Evolutionary conservation across 768 basidiomycete species (phyloP).

Genomic region (Suillus paluster): DNA sequence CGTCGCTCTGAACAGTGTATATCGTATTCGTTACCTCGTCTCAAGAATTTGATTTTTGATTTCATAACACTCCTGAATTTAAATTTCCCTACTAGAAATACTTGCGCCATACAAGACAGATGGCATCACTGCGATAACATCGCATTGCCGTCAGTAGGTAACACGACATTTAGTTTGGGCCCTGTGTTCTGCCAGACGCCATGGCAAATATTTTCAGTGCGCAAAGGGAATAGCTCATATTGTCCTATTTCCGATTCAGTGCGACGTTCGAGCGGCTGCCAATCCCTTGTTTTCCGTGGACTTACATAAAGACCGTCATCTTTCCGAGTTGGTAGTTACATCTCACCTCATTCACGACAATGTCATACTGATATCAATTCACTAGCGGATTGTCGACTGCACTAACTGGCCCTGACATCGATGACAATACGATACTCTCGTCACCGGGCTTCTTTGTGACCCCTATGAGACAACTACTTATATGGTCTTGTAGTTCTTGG

Average conservation of each 20-base stretch:
- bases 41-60: too few relatives aligned
- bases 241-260: neutral
- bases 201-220: neutral
- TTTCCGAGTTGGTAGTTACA: neutral
- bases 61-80: neutral
- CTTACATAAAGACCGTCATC: neutral
- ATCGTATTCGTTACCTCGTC: neutral
- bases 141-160: neutral
- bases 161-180: neutral
- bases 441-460: neutral
- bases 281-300: neutral
- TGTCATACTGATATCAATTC: neutral
- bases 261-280: neutral
- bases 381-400: too few relatives aligned
- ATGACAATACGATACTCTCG: neutral
- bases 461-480: neutral
- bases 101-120: neutral
- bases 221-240: neutral
- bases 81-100: neutral
- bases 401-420: neutral
- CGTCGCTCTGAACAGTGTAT: neutral
- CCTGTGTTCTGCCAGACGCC: neutral
- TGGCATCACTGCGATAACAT: too few relatives aligned
- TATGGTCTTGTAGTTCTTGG: neutral
- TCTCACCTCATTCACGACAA: neutral